A percentile compares a stretch with the other conserved stretches of the same genome.
Conservation (phyloP, 2,329 filamentous ascomycete species). For the Paracoccidioides brasiliensis region DNA sequence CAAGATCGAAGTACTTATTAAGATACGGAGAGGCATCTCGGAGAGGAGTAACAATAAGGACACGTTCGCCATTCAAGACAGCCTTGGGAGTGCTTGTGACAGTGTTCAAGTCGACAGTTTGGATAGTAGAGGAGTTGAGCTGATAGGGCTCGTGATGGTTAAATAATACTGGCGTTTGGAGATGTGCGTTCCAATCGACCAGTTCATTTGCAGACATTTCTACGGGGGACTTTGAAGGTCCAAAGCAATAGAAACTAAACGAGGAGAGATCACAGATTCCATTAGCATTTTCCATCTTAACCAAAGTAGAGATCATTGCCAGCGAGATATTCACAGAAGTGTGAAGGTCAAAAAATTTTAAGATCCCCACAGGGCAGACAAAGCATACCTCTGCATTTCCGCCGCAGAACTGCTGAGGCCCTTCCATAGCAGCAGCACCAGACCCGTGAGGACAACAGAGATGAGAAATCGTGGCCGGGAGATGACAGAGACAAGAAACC, state of each 20-base stretch:
- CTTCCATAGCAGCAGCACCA: conserved; percentile 76
- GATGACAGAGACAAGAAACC: conserved; percentile 56
- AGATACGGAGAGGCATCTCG: conserved; percentile 77
- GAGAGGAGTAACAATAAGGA: conserved; percentile 84
- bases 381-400: conserved; percentile 75
- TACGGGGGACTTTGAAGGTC: conserved; percentile 88
- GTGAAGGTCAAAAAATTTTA: too few relatives aligned
- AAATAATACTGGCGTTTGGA: conserved; percentile 87
- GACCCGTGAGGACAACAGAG: conserved; percentile 54
- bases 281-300: not conserved
- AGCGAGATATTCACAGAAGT: too few relatives aligned
- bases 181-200: conserved; percentile 73
- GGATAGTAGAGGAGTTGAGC: conserved; percentile 68
- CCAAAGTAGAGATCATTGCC: too few relatives aligned
- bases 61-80: conserved; percentile 64
- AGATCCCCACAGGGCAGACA: not conserved
- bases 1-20: conserved; percentile 82
- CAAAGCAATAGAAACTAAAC: conserved; percentile 89
- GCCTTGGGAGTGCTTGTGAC: conserved; percentile 72
- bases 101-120: conserved; percentile 70
- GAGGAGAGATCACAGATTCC: conserved; percentile 6
- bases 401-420: conserved; percentile 66
- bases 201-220: conserved; percentile 88
- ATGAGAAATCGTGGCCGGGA: conserved; percentile 68
- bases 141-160: conserved; percentile 85